Evolutionary conservation across 768 basidiomycete species (phyloP), one percentile per base, ranked within the genome.

Genomic region (Boletus fagicola): DNA sequence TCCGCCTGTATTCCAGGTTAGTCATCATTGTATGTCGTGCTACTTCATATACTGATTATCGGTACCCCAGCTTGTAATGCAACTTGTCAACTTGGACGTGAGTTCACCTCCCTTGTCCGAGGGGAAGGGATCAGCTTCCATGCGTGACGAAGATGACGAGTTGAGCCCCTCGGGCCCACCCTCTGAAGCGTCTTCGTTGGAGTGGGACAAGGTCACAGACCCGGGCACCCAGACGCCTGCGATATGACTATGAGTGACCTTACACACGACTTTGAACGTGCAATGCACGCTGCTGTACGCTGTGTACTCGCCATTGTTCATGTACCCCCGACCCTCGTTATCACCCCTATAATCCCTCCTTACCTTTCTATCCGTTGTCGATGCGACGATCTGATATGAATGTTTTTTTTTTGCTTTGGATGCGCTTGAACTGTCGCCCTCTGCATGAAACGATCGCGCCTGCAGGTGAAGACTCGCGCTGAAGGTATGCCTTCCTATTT

Each of bases 131-230:
- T 60, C 55, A 22, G 56, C 61, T 62, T 66, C 69, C 49, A 67
- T 66, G 54, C 71, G 73, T 57, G 82, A 82, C 64, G 83, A 84
- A 58, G 82, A 75, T 58, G 70, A 66, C 55, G 84, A 84, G 63
- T 74, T 75, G 65, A 87, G 85, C 72, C 84, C 83, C 57, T 80
- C 78, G 52, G 84, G 87, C 43, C 87, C 89, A 53, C 91, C 90
- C 53, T 93, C 92, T 56, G 92, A 90, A 76, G 78, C 90, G 33
- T 91, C 92, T 42, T 94, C 92, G 50, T 90, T 91, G 75, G 92
- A 92, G 71, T 94, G 91, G 92, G 92, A 94, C 75, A 87, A 80
- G 64, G 74, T 94, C 76, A 90, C 90, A 64, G 89, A 92, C 69
- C 81, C 88, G 48, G 88, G 83, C 58, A 76, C 78, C 55, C 80